Base-by-base conservation (phyloP, 1,139 yeast genomes). In the Lodderomyces orthopsilosis region DNA sequence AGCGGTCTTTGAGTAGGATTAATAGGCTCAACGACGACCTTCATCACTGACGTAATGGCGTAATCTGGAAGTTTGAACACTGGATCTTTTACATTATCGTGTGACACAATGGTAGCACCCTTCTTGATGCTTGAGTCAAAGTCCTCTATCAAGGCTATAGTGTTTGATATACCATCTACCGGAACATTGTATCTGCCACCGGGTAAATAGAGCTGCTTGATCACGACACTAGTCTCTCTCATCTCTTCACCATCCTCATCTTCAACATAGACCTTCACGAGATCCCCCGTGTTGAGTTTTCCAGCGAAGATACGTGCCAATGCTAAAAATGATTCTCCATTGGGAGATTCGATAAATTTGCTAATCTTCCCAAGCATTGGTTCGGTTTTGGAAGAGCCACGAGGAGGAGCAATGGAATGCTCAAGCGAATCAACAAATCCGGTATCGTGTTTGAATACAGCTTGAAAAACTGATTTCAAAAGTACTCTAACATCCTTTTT, bases 1-100 rank as follows among this genome's bases (percentile, higher is more conserved):
- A 77, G 76, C 0, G 95, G 94, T 19, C 87, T 65, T 45, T 91
- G 95, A 0, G 88, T 75, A 0, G 96, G 96, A 28, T 76, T 73
- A 17, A 76, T 72, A 0, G 98, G 95, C 53, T 90, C 95, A 14
- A 93, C 76, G 0, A 95, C 90, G 4, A 91, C 79, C 56, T 89
- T 89, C 55, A 87, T 79, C 1, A 87, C 83, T 0, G 95, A 80
- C 39, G 71, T 70, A 4, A 69, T 64, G 7, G 79, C 58, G 46
- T 70, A 75, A 36, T 75, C 70, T 7, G 74, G 57, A 0, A 77
- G 71, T 37, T 62, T 65, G 54, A 78, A 73, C 4, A 32, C 17
- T 2, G 34, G 27, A 26, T 56, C 54, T 9, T 39, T 21, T 26
- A 27, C 28, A 4, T 41, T 41, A 10, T 35, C 34, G 9, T 23